These are phyloP conservation scores for Polyporus arcularius DNA, from an alignment of 768 basidiomycete species.

Conservation along the genomic window DNA sequence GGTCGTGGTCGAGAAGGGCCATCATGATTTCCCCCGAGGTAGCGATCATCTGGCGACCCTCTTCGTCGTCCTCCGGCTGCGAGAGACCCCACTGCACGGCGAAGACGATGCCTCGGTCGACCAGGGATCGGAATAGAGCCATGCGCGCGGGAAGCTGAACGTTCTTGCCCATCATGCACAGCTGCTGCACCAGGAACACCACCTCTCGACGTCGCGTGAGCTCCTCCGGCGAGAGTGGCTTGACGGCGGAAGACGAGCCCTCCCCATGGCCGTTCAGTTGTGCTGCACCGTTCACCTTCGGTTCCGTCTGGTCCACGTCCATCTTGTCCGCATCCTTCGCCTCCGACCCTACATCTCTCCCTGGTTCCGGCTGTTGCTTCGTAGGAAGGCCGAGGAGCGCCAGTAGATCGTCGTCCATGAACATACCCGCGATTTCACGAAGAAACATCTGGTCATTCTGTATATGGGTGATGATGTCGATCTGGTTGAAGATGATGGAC, in stretches of 20 bases:
- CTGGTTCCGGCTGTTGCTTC: slow-evolving; percentile 10
- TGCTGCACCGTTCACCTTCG: slow-evolving; percentile 48
- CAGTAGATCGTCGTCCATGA: slow-evolving; percentile 68
- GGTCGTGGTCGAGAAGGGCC: slow-evolving; percentile 86
- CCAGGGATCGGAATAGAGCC: slow-evolving; percentile 80
- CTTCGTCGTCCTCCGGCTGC: slow-evolving; percentile 57
- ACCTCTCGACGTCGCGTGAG: slow-evolving; percentile 69
- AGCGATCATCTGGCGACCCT: slow-evolving; percentile 63
- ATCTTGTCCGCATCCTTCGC: slow-evolving; percentile 30
- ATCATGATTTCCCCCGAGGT: slow-evolving; percentile 86
- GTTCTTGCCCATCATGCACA: slow-evolving; percentile 95
- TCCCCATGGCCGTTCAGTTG: slow-evolving; percentile 45
- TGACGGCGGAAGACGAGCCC: not conserved
- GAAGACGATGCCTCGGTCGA: slow-evolving; percentile 86
- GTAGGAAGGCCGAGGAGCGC: slow-evolving; percentile 19
- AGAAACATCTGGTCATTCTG: slow-evolving; percentile 78
- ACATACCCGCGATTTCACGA: slow-evolving; percentile 72
- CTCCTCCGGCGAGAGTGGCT: slow-evolving; percentile 36
- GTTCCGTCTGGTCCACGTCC: slow-evolving; percentile 30
- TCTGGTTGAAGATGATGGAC: slow-evolving; percentile 98
- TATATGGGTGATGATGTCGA: slow-evolving; percentile 93
- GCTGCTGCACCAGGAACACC: slow-evolving; percentile 85
- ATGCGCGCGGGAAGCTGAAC: slow-evolving; percentile 88
- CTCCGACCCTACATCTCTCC: slow-evolving; percentile 27
- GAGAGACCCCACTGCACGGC: slow-evolving; percentile 92